Conservation (phyloP, 305 asterid species). For the Andrographis paniculata region DNA sequence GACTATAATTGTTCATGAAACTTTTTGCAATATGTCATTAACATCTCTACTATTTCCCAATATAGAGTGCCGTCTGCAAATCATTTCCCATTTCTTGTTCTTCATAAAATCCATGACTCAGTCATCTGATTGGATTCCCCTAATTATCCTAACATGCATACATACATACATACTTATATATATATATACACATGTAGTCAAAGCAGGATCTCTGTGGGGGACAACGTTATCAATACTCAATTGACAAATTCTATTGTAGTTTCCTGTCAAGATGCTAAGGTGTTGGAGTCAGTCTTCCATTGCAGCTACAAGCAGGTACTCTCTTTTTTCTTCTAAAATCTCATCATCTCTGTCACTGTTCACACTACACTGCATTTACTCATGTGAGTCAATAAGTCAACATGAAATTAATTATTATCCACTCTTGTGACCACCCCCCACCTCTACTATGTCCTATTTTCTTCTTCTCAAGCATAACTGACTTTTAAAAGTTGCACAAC, state of each 20-base stretch:
- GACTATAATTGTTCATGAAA: slow-evolving; percentile 10
- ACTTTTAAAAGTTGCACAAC: neutral
- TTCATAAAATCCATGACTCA: neutral
- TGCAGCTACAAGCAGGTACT: slow-evolving; percentile 17
- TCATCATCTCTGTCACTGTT: slow-evolving; percentile 14
- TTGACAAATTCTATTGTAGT: slow-evolving; percentile 5
- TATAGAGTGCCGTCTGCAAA: neutral
- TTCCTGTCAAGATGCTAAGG: neutral
- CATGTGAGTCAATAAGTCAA: slow-evolving; percentile 21
- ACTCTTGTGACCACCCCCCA: neutral
- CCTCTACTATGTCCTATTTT: slow-evolving; percentile 14
- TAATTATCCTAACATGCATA: too few relatives aligned
- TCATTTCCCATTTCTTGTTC: neutral
- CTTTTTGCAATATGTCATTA: neutral
- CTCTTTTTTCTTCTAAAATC: neutral
- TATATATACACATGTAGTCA: neutral
- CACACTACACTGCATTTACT: slow-evolving; percentile 24
- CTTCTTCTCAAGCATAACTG: slow-evolving; percentile 8
- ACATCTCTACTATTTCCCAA: neutral
- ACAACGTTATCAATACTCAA: neutral
- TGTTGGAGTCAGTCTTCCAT: neutral
- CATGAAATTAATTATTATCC: slow-evolving; percentile 5
- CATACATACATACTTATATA: too few relatives aligned
- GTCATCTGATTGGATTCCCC: too few relatives aligned
- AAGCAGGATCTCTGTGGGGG: neutral